Evolutionary conservation across 345 rosid genomes (phyloP), one percentile per base, ranked within the genome.

Genomic region (Fremontodendron californicum): DNA sequence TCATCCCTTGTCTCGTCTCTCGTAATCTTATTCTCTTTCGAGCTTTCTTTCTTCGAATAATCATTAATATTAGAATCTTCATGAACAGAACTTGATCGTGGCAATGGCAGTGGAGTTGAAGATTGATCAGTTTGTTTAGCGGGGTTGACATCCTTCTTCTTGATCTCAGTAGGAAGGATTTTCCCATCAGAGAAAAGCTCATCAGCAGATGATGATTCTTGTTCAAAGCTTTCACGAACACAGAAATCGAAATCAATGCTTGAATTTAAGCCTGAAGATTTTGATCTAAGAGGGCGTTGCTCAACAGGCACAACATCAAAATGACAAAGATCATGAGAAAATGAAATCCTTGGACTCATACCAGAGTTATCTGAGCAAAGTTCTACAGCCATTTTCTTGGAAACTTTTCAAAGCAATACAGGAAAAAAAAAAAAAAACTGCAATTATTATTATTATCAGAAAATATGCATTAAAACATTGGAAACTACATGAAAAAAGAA

Each of bases 281-380:
- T 77, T 13, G 90, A 81, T 60, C 89, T 74, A 15, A 79, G 71
- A 16, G 87, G 85, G 42, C 82, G 89, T 60, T 83, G 88, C 68
- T 90, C 97, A 4, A 85, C 80, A 0, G 92, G 93, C 1, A 86
- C 84, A 7, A 82, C 57, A 39, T 88, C 95, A 0, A 86, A 79
- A 27, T 81, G 87, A 70, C 89, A 81, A 66, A 92, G 79, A 75
- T 92, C 95, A 62, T 88, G 92, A 61, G 97, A 92, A 48, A 92
- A 92, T 8, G 97, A 92, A 75, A 92, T 90, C 74, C 97, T 86
- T 5, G 97, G 97, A 78, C 92, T 90, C 77, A 85, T 78, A n/a
- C 82, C 82, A 18, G 91, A 75, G 43, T 71, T 88, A 5, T 88
- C 97, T 13, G 90, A 86, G 43, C 81, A 84, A 23, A 89, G 83